Evolutionary conservation across 2,329 filamentous ascomycete genomes (phyloP).

Genomic region (Mycosphaerella sp.): DNA sequence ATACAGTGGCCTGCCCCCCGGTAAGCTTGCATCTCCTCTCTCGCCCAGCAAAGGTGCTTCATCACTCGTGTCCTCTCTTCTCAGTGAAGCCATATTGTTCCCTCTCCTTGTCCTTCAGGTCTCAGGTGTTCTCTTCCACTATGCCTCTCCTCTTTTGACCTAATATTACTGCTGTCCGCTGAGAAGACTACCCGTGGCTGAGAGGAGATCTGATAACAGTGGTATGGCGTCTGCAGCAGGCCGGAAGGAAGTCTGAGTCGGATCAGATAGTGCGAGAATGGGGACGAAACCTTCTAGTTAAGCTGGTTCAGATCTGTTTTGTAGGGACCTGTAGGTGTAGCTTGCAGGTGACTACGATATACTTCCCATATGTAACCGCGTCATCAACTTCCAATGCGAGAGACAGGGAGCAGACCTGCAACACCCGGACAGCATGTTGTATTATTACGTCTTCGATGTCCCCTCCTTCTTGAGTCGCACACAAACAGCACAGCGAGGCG

Average conservation of each 20-base stretch:
- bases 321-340: too few relatives aligned
- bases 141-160: background rate
- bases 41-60: constrained; percentile 65
- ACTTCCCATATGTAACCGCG: background rate
- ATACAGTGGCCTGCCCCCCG: constrained; percentile 55
- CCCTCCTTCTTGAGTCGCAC: constrained; percentile 5
- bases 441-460: constrained; percentile 12
- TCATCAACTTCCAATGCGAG: background rate
- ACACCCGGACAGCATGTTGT: background rate
- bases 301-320: background rate
- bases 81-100: constrained; percentile 3
- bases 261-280: constrained; percentile 1
- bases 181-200: background rate
- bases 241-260: background rate
- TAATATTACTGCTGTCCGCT: background rate
- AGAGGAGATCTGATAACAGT: constrained; percentile 3
- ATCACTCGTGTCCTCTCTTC: constrained; percentile 41
- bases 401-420: background rate
- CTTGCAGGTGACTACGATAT: background rate
- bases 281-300: background rate
- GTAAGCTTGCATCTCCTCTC: constrained; percentile 67
- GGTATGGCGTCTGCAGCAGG: background rate
- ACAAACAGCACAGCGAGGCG: constrained; percentile 1
- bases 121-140: background rate
- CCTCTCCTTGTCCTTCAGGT: background rate